Base-by-base conservation (phyloP, 1,284 basidiomycete genomes). In the Pterulicium gracile region DNA sequence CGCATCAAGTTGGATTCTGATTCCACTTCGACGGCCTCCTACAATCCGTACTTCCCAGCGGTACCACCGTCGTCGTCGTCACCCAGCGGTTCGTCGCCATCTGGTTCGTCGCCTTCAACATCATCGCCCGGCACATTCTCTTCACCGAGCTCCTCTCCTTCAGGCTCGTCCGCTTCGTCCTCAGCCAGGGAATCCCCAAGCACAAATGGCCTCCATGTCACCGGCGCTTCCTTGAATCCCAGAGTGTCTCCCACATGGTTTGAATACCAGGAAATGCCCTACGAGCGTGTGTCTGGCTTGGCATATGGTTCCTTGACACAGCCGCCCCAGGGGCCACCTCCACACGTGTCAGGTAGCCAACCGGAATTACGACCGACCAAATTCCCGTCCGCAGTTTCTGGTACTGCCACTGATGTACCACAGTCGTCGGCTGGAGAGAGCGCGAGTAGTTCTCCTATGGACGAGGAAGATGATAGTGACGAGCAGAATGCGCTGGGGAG, bases 401-500 rank as follows among this genome's bases (percentile, higher is more conserved):
- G n/a, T n/a, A 7, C 7, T 18, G 7, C 5, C 5, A 17, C 15
- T 18, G 36, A 39, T 7, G n/a, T n/a, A n/a, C 7, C 36, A 39
- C 7, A 4, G 15, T 17, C 36, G 19, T 17, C 5, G 4, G 36
- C 36, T 7, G 36, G 19, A 7, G 36, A 15, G 7, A 4, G 4
- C 15, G 19, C 19, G 5, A 4, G 5, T 4, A 18, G 7, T 17
- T 7, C 7, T 17, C 36, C 36, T 39, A 18, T 17, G n/a, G 36
- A 7, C 5, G 36, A 17, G 19, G 36, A 39, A 7, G 15, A 7
- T 39, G 36, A 10, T 39, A 17, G 22, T 19, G 47, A 52, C 23
- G 68, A 77, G 55, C 90, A 95, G 59, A 89, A 88, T 12, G 81
- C 88, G 1, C 76, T 94, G 14, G 94, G 93, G 2, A 76, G 92